Conservation (phyloP, 805 yeast species). For the Candida caryicola region DNA sequence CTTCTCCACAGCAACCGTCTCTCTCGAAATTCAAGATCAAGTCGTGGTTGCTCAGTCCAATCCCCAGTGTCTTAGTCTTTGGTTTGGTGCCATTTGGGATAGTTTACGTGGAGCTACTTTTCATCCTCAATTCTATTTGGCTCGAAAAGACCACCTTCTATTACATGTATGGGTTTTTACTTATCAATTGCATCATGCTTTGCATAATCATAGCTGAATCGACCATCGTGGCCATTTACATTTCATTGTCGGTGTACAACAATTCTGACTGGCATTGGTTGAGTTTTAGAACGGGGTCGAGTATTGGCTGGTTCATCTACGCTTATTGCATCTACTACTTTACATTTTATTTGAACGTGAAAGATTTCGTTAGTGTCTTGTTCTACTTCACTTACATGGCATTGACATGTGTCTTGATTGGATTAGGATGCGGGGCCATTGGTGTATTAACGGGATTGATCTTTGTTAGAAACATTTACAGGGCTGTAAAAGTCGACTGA, state of each 20-base stretch:
- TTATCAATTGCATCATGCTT: slow-evolving; percentile 57
- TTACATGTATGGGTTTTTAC: slow-evolving; percentile 75
- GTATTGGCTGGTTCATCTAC: slow-evolving; percentile 70
- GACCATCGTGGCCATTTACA: slow-evolving; percentile 65
- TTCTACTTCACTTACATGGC: slow-evolving; percentile 72
- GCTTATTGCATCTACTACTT: slow-evolving; percentile 68
- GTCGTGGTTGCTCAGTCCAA: slow-evolving; percentile 22
- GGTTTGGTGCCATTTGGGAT: slow-evolving; percentile 79
- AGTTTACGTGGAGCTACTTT: slow-evolving; percentile 73
- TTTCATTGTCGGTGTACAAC: slow-evolving; percentile 52
- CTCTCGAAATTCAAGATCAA: slow-evolving; percentile 3
- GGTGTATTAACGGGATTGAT: slow-evolving; percentile 65
- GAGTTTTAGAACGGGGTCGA: slow-evolving; percentile 63
- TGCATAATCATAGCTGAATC: slow-evolving; percentile 66
- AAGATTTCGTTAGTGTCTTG: slow-evolving; percentile 64
- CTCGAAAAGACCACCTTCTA: slow-evolving; percentile 74
- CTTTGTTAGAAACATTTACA: slow-evolving; percentile 62
- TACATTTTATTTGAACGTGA: slow-evolving; percentile 52
- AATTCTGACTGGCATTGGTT: slow-evolving; percentile 82
- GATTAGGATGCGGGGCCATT: slow-evolving; percentile 72
- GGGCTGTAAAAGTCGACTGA: slow-evolving; percentile 55
- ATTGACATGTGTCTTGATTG: slow-evolving; percentile 58
- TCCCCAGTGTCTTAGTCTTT: slow-evolving; percentile 42
- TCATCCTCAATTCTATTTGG: slow-evolving; percentile 76
- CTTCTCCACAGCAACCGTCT: background rate